phyloP scores from a whole-genome alignment of 306 rosid species.

The Trifolium dubium region DNA sequence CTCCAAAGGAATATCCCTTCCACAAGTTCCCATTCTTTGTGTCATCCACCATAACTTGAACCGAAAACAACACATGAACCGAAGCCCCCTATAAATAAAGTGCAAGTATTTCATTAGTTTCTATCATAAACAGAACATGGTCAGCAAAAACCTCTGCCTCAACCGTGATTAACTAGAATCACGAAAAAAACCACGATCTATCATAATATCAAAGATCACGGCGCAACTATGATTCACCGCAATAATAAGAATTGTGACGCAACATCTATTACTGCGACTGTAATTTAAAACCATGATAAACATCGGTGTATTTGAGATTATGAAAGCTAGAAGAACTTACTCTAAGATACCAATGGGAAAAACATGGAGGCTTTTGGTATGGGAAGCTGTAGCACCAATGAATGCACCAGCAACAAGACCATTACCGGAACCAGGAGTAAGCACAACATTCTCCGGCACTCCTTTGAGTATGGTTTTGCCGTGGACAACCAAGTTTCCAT shows the following conservation, averaged over 20 bases:
- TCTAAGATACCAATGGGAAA: constrained; percentile 83
- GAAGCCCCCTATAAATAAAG: constrained; percentile 59
- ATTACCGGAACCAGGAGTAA: constrained; percentile 65
- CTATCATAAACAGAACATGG: constrained; percentile 9
- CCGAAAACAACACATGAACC: constrained; percentile 90
- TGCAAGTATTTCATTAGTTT: not conserved
- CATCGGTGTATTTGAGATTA: not conserved
- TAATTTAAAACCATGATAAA: not conserved
- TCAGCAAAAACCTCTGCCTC: too few species aligned
- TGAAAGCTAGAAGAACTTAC: constrained; percentile 52
- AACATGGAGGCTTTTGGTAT: constrained; percentile 80
- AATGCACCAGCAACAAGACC: constrained; percentile 81
- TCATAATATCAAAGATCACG: not conserved
- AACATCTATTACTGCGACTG: not conserved
- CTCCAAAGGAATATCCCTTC: constrained; percentile 89
- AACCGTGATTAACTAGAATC: too few species aligned
- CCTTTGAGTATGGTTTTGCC: constrained; percentile 86
- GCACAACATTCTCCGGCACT: constrained; percentile 77
- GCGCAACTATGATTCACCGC: not conserved
- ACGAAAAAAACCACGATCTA: too few species aligned
- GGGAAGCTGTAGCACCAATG: constrained; percentile 79
- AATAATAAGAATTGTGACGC: not conserved
- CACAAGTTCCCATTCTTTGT: constrained; percentile 93
- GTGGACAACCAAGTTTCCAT: constrained; percentile 84
- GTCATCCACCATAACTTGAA: constrained; percentile 99